Evolutionary conservation across 2,329 filamentous ascomycete genomes (phyloP), one percentile per base, ranked within the genome.

Genomic region (Magnaporthiopsis poae): DNA sequence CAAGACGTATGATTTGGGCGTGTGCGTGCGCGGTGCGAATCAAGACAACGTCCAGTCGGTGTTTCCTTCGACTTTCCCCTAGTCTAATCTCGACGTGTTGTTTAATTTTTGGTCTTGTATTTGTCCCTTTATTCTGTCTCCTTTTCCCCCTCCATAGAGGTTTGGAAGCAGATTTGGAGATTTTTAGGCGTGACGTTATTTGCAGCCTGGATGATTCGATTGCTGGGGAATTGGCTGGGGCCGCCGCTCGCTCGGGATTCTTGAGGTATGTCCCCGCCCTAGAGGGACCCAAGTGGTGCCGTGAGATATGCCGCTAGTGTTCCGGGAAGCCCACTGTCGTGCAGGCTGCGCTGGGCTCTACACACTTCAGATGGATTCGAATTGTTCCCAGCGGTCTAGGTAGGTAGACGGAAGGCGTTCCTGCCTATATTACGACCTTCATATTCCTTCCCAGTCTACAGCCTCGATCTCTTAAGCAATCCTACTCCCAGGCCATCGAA

Each of bases 101-200:
- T 56, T 56, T 56, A 5, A 11, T n/a, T 25, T n/a, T 56, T 56
- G 7, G 7, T n/a, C 46, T 56, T 56, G 7, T 56, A 25, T 56
- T 25, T 31, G 31, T n/a, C 46, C 21, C 13, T 52, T n/a, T 52
- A 2, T 56, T 25, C 46, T 21, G 18, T 56, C 46, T 56, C n/a
- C 21, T 56, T 25, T 56, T 5, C n/a, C n/a, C 8, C 5, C 18
- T 9, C 46, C 8, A 25, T 21, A 25, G 46, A 56, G 3, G 21
- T 56, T 21, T 56, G 4, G 15, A 18, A n/a, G 46, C 46, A 56
- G 46, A 25, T 18, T 52, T 18, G 39, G 39, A 21, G 21, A 56
- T 25, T 11, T 5, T 11, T 5, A 25, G 61, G 52, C 61, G 66
- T 61, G 66, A 66, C 66, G 66, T 66, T 64, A 36, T 63, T 61